A percentile compares a stretch with the other conserved stretches of the same genome.
Conservation (phyloP, 768 basidiomycete genomes). For the Rhodocollybia butyracea region DNA sequence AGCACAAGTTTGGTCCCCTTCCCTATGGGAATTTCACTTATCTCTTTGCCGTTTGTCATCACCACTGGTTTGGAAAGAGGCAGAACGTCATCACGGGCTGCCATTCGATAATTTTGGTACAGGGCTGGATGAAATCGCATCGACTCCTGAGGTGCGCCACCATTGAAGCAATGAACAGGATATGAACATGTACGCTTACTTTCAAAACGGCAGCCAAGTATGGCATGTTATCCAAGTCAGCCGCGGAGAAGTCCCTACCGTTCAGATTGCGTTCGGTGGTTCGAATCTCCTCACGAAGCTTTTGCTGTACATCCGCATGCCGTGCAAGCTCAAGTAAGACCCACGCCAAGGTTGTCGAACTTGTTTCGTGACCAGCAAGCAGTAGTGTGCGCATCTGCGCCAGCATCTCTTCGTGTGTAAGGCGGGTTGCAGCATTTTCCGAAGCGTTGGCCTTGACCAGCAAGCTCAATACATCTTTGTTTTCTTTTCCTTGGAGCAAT, state of each 20-base stretch:
- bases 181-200: constrained; percentile 18
- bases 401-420: constrained; percentile 39
- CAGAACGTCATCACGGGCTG: constrained; percentile 51
- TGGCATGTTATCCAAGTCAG: constrained; percentile 49
- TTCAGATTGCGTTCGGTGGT: constrained; percentile 29
- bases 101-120: constrained; percentile 49
- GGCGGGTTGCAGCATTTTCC: constrained; percentile 27
- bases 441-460: constrained; percentile 47
- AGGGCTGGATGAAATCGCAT: constrained; percentile 53
- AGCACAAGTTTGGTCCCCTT: constrained; percentile 49
- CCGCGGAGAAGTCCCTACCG: constrained; percentile 38
- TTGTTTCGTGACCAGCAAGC: constrained; percentile 48
- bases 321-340: constrained; percentile 59
- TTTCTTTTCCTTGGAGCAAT: constrained; percentile 43
- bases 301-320: constrained; percentile 53
- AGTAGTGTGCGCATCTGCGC: constrained; percentile 32
- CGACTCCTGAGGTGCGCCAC: constrained; percentile 32
- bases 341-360: constrained; percentile 57
- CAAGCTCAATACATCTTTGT: constrained; percentile 54
- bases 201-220: constrained; percentile 48
- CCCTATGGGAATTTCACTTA: constrained; percentile 43
- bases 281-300: constrained; percentile 61
- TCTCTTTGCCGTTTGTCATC: constrained; percentile 39
- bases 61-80: constrained; percentile 54
- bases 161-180: not conserved